These are phyloP conservation scores for Phaeosphaeria sp. DNA, from an alignment of 2,329 filamentous ascomycete species.

Conservation along the genomic window DNA sequence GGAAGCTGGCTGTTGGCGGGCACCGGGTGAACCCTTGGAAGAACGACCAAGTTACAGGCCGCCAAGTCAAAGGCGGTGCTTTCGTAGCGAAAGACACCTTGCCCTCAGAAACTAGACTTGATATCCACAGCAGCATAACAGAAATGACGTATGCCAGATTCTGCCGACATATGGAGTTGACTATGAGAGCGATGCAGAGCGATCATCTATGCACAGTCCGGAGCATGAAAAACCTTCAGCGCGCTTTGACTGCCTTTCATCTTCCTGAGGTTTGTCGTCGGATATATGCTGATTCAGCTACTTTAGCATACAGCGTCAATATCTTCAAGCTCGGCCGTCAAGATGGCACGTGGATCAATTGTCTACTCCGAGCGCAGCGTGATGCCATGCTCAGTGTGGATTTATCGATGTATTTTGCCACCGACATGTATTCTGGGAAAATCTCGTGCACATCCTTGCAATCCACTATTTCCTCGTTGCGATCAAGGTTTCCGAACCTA, in stretches of 20 bases:
- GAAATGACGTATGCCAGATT: too few relatives aligned
- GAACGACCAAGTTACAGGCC: too few relatives aligned
- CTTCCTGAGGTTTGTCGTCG: constrained; percentile 17
- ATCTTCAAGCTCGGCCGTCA: constrained; percentile 12
- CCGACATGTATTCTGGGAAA: neutral
- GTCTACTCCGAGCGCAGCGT: neutral
- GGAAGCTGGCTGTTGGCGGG: constrained; percentile 14
- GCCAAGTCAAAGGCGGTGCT: neutral
- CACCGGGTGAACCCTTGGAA: neutral
- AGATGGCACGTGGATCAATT: constrained; percentile 4
- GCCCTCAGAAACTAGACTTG: neutral
- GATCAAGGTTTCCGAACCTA: neutral
- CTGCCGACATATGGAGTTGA: too few relatives aligned
- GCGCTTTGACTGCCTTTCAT: constrained; percentile 7
- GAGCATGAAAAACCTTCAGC: neutral
- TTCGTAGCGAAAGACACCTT: neutral
- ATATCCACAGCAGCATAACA: too few relatives aligned
- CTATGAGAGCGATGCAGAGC: too few relatives aligned
- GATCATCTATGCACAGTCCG: neutral
- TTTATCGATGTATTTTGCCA: neutral
- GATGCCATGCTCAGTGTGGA: neutral
- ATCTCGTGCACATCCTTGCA: neutral
- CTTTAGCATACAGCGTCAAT: constrained; percentile 12
- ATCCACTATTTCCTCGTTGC: neutral
- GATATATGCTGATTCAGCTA: constrained; percentile 19